Conservation (phyloP, 139 green algal genomes). For the Yamagishiella unicocca region DNA sequence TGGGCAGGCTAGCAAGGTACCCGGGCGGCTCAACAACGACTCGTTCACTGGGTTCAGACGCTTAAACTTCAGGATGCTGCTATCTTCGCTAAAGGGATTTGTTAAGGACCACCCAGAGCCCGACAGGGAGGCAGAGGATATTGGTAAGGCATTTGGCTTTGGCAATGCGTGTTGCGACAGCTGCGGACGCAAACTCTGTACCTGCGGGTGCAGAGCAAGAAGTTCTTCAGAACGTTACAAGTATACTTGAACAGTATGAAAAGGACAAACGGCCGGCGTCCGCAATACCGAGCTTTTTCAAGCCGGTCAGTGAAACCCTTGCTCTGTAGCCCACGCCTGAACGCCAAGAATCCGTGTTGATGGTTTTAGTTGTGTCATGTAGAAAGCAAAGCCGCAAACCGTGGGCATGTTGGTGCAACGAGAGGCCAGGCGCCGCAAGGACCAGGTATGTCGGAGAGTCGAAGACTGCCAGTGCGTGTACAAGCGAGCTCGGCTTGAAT, state of each 20-base stretch:
- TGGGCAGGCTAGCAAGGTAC: background rate
- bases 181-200: background rate
- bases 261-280: background rate
- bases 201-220: slow-evolving; percentile 29
- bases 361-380: background rate
- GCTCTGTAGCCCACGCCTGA: no score
- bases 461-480: background rate
- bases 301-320: slow-evolving; percentile 55
- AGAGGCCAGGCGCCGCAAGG: slow-evolving; percentile 49
- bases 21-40: slow-evolving; percentile 2
- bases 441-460: slow-evolving; percentile 46
- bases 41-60: no score
- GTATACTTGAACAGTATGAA: slow-evolving; percentile 30
- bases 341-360: background rate
- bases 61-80: background rate
- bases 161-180: background rate
- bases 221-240: slow-evolving; percentile 1
- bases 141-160: background rate
- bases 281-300: slow-evolving; percentile 53
- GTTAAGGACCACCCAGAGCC: slow-evolving; percentile 4
- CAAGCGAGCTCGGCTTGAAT: background rate
- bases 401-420: slow-evolving; percentile 31
- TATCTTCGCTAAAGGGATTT: background rate
- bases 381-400: slow-evolving; percentile 53
- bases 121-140: slow-evolving; percentile 14